Evolutionary conservation across 768 basidiomycete genomes (phyloP).

Genomic region (Tylopilus balloui): DNA sequence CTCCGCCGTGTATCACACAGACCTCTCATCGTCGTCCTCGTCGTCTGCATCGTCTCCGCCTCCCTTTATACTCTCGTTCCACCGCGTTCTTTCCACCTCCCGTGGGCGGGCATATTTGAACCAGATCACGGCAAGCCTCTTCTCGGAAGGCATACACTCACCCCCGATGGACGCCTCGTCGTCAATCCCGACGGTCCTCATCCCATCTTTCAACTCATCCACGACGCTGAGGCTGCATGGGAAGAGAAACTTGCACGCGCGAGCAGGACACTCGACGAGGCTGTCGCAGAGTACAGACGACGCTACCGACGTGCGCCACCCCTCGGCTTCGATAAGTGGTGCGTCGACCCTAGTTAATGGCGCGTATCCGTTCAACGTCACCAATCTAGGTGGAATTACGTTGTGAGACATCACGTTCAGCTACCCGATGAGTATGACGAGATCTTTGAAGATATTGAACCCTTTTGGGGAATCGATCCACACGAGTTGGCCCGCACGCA

Average conservation of each 20-base stretch:
- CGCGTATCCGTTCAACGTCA: too few relatives aligned
- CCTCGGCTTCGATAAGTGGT: slow-evolving; percentile 43
- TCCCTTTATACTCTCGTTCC: background rate
- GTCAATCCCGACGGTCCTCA: slow-evolving; percentile 31
- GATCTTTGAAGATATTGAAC: slow-evolving; percentile 36
- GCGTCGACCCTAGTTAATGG: background rate
- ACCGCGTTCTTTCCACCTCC: background rate
- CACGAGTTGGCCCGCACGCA: slow-evolving; percentile 19
- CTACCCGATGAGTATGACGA: slow-evolving; percentile 48
- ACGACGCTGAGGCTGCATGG: slow-evolving; percentile 36
- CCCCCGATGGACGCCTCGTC: slow-evolving; percentile 30
- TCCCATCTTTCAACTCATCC: slow-evolving; percentile 41
- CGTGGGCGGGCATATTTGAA: background rate
- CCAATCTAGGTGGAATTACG: slow-evolving; percentile 44
- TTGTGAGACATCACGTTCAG: slow-evolving; percentile 35
- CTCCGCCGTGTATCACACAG: background rate
- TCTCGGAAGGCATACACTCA: slow-evolving; percentile 20
- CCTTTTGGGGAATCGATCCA: slow-evolving; percentile 36
- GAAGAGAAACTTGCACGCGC: slow-evolving; percentile 29
- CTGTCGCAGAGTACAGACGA: slow-evolving; percentile 36
- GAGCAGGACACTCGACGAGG: slow-evolving; percentile 36
- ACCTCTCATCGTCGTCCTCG: background rate
- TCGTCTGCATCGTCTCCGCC: background rate
- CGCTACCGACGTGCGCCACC: slow-evolving; percentile 36
- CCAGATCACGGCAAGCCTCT: background rate